These are phyloP conservation scores for Rosa rugosa DNA, from an alignment of 306 rosid genomes.

Conservation along the genomic window DNA sequence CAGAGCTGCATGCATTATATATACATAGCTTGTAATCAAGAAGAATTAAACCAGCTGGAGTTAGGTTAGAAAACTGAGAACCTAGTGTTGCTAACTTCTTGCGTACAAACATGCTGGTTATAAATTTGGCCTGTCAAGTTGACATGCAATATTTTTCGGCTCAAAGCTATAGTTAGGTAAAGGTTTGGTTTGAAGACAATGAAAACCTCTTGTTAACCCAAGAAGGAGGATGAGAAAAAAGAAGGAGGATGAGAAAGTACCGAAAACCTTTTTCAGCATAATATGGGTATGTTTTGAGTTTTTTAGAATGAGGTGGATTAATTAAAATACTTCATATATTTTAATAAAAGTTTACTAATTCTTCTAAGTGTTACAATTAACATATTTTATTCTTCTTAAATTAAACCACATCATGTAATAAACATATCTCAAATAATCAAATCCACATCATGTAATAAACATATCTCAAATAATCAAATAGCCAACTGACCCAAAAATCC, in stretches of 20 bases:
- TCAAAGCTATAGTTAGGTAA: conserved; percentile 12
- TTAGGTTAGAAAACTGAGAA: background rate
- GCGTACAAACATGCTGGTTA: background rate
- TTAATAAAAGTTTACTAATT: too few relatives aligned
- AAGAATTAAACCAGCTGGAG: background rate
- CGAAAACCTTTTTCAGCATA: background rate
- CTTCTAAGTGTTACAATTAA: too few relatives aligned
- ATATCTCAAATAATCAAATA: too few relatives aligned
- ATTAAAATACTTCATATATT: too few relatives aligned
- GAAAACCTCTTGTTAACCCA: background rate
- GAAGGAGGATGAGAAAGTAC: background rate
- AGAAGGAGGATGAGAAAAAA: background rate
- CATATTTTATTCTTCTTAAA: too few relatives aligned
- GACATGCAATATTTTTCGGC: background rate
- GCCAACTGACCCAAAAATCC: too few relatives aligned
- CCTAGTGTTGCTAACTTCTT: background rate
- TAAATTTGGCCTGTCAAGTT: background rate
- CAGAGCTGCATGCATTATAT: background rate
- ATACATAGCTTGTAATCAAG: background rate
- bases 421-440: too few relatives aligned
- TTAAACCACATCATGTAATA: too few relatives aligned
- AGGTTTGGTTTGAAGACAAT: conserved; percentile 22
- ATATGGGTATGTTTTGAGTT: too few relatives aligned
- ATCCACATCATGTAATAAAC: too few relatives aligned
- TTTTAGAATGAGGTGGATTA: too few relatives aligned